phyloP scores from a whole-genome alignment of 129 eudicot genomes.

The Smallanthus sonchifolius region DNA sequence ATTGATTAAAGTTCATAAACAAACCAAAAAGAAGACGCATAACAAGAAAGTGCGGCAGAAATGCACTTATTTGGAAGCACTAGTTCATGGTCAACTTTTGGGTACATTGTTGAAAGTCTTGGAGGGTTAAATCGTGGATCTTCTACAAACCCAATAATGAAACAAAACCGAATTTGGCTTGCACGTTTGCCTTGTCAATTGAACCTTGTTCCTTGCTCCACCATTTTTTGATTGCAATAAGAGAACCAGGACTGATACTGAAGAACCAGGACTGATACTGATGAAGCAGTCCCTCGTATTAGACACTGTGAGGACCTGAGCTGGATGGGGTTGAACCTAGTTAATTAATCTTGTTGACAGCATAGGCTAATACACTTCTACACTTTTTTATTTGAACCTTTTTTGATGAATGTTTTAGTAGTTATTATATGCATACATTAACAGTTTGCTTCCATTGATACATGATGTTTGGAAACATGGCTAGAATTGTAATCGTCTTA shows the following conservation, averaged over 20 bases:
- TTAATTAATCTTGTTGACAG: slow-evolving; percentile 19
- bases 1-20: slow-evolving; percentile 43
- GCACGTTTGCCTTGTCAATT: slow-evolving; percentile 57
- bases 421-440: slow-evolving; percentile 3
- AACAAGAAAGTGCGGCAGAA: slow-evolving; percentile 60
- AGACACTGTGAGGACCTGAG: slow-evolving; percentile 67
- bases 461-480: slow-evolving; percentile 2
- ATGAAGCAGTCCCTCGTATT: slow-evolving; percentile 49
- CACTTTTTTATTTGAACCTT: neutral
- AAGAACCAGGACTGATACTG: slow-evolving; percentile 43
- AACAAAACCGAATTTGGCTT: too few species aligned
- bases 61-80: slow-evolving; percentile 68
- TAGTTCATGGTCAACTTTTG: slow-evolving; percentile 69
- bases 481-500: slow-evolving; percentile 7
- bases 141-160: slow-evolving; percentile 64
- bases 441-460: neutral
- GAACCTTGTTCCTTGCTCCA: slow-evolving; percentile 74
- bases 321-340: slow-evolving; percentile 61
- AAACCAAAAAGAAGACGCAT: slow-evolving; percentile 49
- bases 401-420: slow-evolving; percentile 14
- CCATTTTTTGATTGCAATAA: slow-evolving; percentile 52
- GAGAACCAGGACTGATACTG: slow-evolving; percentile 48
- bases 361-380: neutral
- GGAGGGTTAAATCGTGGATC: slow-evolving; percentile 73
- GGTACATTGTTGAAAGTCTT: slow-evolving; percentile 64